Conservation (phyloP, 1,284 basidiomycete genomes). For the Psilocybe mexicana region DNA sequence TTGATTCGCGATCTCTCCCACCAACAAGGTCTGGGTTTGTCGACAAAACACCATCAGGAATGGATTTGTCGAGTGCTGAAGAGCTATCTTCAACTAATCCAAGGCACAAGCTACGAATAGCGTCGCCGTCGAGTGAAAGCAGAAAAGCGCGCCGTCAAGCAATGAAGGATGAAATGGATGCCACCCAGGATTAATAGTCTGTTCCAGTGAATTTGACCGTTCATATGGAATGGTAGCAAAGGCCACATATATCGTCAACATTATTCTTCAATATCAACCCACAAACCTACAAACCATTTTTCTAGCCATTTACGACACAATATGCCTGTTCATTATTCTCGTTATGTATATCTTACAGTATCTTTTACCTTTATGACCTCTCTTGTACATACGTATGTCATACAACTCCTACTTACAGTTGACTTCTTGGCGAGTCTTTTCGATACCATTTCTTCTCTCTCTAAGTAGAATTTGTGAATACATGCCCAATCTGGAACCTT, state of each 20-base stretch:
- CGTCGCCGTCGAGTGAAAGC: constrained; percentile 2
- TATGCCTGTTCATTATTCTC: constrained; percentile 14
- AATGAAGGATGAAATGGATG: constrained; percentile 18
- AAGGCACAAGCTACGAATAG: background rate
- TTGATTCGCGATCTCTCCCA: background rate
- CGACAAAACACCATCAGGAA: constrained; percentile 6
- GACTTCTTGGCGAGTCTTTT: background rate
- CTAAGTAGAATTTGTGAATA: background rate
- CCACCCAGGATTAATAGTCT: constrained; percentile 6
- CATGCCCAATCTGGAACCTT: background rate
- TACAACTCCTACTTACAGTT: background rate
- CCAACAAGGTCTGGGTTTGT: background rate
- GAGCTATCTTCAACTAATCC: background rate
- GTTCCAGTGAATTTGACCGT: background rate
- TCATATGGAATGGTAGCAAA: background rate
- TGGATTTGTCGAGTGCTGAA: background rate
- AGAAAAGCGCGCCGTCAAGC: constrained; percentile 13
- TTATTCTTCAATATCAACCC: background rate
- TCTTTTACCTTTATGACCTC: constrained; percentile 5
- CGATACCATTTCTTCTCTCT: background rate
- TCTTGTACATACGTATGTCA: constrained; percentile 3
- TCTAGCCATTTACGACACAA: constrained; percentile 11
- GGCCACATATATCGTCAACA: background rate
- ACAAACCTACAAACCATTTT: background rate
- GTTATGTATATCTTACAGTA: constrained; percentile 14